Base-by-base conservation (phyloP, 2,329 filamentous ascomycete species). In the Penicillium sp. region DNA sequence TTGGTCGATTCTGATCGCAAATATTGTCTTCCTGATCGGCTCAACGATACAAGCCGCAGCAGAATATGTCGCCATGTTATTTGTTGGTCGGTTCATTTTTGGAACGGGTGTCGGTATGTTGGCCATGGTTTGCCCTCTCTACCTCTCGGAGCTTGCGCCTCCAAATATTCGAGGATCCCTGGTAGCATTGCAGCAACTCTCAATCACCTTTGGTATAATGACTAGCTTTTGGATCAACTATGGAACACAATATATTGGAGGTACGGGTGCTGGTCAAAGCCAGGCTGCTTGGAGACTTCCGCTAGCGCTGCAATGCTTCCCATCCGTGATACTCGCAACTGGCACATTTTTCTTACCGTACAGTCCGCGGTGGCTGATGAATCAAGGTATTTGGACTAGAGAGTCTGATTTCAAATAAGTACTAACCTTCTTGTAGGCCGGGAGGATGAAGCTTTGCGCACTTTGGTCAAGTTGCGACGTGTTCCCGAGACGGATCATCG, bases 341-440 rank as follows among this genome's bases (percentile, higher is more conserved):
- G 89, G 89, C 24, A 58, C 55, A 81, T 89, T 88, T 3, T 90
- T 89, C 73, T 90, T 91, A 87, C 89, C 88, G 0, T 91, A 88
- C 71, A 87, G 83, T 0, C 89, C 89, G 0, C 81, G 89, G 60
- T 91, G 88, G 87, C 80, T 92, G 0, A 74, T 89, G 3, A 86
- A 91, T 65, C 85, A 89, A 21, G 42, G 42, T 45, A 45, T 1
- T 2, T 6, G 11, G 10, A 6, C 14, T 21, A 16, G 16, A 19
- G 21, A 14, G 4, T 10, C 13, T 14, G 3, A 19, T 14, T 14
- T 19, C 16, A 9, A 23, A 33, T 14, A 4, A 3, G 14, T 19
- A 21, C 42, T 45, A 10, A 45, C 8, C 28, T 21, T 9, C 14
- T 5, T 19, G 5, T 21, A 60, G 78, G 75, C 45, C 84, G 87